Conservation (phyloP, 495 filamentous ascomycete species). For the Penicillium goetzii region DNA sequence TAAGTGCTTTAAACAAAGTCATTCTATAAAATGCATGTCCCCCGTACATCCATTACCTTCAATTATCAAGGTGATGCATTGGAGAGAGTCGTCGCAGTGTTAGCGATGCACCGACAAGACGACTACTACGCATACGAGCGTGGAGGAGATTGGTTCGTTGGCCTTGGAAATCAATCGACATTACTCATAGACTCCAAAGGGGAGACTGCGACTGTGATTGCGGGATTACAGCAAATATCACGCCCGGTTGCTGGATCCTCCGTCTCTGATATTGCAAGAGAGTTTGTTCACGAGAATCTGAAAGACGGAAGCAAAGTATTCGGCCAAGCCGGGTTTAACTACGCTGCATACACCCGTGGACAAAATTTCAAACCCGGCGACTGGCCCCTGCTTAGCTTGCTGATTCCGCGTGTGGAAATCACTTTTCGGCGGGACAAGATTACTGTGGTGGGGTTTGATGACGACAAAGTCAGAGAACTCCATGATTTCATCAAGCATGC, state of each 20-base stretch:
- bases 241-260: slow-evolving; percentile 5
- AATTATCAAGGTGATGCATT: slow-evolving; percentile 1
- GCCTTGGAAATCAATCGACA: slow-evolving; percentile 19
- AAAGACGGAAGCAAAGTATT: slow-evolving; percentile 12
- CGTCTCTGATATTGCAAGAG: slow-evolving; percentile 11
- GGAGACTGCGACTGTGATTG: slow-evolving; percentile 5
- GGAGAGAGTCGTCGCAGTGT: slow-evolving; percentile 6
- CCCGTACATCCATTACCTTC: slow-evolving; percentile 11
- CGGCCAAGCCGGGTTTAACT: slow-evolving; percentile 26
- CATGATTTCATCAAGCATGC: neutral
- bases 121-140: slow-evolving; percentile 26
- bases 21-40: neutral
- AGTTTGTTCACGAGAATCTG: slow-evolving; percentile 14
- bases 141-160: slow-evolving; percentile 16
- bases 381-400: slow-evolving; percentile 22
- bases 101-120: slow-evolving; percentile 8
- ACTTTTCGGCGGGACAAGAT: slow-evolving; percentile 7
- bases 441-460: slow-evolving; percentile 13
- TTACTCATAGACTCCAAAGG: slow-evolving; percentile 19
- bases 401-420: slow-evolving; percentile 18
- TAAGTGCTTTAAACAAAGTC: neutral
- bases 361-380: slow-evolving; percentile 13
- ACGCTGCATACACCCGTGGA: slow-evolving; percentile 17
- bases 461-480: slow-evolving; percentile 9
- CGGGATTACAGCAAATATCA: neutral